Evolutionary conservation across 2,329 filamentous ascomycete species (phyloP), one percentile per base, ranked within the genome.

Genomic region (Bipolaris oryzae): DNA sequence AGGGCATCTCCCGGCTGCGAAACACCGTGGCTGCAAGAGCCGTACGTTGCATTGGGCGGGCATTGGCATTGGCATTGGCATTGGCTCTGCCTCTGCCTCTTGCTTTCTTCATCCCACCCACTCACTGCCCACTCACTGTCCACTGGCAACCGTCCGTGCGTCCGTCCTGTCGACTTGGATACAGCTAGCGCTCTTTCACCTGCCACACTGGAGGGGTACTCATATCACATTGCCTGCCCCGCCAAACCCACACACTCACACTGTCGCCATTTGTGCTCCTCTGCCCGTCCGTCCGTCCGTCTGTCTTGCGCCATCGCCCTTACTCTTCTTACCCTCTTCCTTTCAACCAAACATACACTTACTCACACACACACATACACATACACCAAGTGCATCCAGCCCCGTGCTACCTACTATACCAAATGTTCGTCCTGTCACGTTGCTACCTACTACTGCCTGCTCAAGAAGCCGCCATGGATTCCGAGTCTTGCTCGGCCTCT

Each of bases 361-460:
- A 23, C 21, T 5, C 21, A 23, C 5, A 23, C 7, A 23, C 21
- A 23, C 5, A 21, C 21, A 51, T 50, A 63, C 59, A 54, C 61
- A 59, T 66, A 64, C 69, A 67, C 69, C 61, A 64, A 61, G 39
- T 58, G 56, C 13, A 64, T 58, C 63, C 62, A 64, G 62, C 66
- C 59, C 64, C 64, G 66, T 70, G 62, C 60, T 57, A 60, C 58
- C 60, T 57, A 60, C 58, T 70, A 72, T 66, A 70, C 67, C 67
- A 74, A 74, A 76, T 75, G 73, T 76, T 75, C 72, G 73, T 76
- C 72, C 68, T 65, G 69, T 69, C 73, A 73, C 68, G 60, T 70
- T 75, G 71, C 68, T 72, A 67, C 65, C 61, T 63, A 60, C 63
- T 23, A 5, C 21, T 64, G 61, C 64, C 62, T 66, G 63, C 64